A percentile compares a stretch with the other conserved stretches of the same genome.
Conservation (phyloP, 2,329 filamentous ascomycete genomes). For the Fusarium equiseti region DNA sequence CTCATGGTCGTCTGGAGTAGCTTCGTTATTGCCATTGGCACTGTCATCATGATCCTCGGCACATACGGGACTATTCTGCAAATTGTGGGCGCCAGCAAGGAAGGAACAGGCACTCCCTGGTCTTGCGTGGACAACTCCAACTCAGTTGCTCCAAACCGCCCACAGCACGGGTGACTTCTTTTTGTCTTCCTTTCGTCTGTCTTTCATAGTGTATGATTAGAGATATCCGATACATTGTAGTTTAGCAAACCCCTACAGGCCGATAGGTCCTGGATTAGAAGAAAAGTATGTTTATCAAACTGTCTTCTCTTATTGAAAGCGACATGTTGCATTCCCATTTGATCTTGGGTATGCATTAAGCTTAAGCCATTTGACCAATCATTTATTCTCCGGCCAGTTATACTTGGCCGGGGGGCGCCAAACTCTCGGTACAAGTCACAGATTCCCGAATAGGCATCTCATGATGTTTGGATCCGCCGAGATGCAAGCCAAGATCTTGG, state of each 20-base stretch:
- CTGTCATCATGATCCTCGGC: slow-evolving; percentile 26
- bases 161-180: background rate
- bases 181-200: background rate
- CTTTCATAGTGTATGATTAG: background rate
- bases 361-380: slow-evolving; percentile 6
- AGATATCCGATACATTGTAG: slow-evolving; percentile 12
- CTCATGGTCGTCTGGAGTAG: slow-evolving; percentile 18
- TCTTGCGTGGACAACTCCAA: slow-evolving; percentile 30
- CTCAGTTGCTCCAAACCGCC: background rate
- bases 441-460: slow-evolving; percentile 6
- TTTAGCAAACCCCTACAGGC: background rate
- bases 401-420: slow-evolving; percentile 1
- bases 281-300: background rate
- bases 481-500: slow-evolving; percentile 24
- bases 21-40: slow-evolving; percentile 25
- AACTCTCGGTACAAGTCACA: background rate
- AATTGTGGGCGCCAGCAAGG: slow-evolving; percentile 1
- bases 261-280: background rate
- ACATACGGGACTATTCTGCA: slow-evolving; percentile 30
- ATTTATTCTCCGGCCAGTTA: background rate
- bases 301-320: background rate
- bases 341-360: slow-evolving; percentile 3
- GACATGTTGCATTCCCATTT: background rate
- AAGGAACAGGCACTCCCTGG: slow-evolving; percentile 4
- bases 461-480: background rate